Percentiles rank a stretch among this genome's conserved stretches.
Conservation (phyloP, 768 basidiomycete genomes). For the Lyophyllum decastes region DNA sequence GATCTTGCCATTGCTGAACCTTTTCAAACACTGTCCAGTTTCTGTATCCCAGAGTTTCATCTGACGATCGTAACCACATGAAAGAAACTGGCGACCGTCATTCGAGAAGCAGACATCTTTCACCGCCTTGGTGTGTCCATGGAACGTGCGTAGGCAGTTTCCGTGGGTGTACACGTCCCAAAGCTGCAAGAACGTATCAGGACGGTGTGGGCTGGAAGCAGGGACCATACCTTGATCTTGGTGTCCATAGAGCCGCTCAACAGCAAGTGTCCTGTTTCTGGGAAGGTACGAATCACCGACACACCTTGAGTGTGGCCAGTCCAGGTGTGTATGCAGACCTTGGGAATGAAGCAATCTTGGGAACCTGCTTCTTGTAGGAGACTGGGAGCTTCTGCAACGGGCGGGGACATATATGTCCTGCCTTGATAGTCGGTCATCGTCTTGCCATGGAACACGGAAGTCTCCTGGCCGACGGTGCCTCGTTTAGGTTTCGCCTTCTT, state of each 20-base stretch:
- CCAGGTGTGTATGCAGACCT: slow-evolving; percentile 96
- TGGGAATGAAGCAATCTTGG: slow-evolving; percentile 93
- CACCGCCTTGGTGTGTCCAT: slow-evolving; percentile 95
- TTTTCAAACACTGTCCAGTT: slow-evolving; percentile 95
- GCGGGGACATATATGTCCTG: slow-evolving; percentile 96
- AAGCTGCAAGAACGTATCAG: slow-evolving; percentile 53
- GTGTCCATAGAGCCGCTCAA: slow-evolving; percentile 98
- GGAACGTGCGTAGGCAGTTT: slow-evolving; percentile 95
- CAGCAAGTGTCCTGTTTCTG: slow-evolving; percentile 88
- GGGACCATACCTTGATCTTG: slow-evolving; percentile 83
- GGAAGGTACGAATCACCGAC: slow-evolving; percentile 91
- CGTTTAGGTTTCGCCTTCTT: slow-evolving; percentile 82
- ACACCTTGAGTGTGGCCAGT: slow-evolving; percentile 97
- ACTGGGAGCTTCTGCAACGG: slow-evolving; percentile 84
- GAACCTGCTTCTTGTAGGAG: slow-evolving; percentile 78
- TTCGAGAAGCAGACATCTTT: slow-evolving; percentile 97
- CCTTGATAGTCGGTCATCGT: slow-evolving; percentile 97
- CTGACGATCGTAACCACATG: slow-evolving; percentile 92
- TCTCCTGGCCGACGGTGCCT: slow-evolving; percentile 83
- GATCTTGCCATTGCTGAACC: slow-evolving; percentile 97
- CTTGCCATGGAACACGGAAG: slow-evolving; percentile 96
- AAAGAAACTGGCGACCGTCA: slow-evolving; percentile 86
- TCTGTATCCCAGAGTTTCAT: slow-evolving; percentile 99
- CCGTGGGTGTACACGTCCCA: slow-evolving; percentile 99
- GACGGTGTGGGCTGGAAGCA: not conserved